Conservation (phyloP, 1,284 basidiomycete genomes). For the Cutaneotrichosporon daszewskae region DNA sequence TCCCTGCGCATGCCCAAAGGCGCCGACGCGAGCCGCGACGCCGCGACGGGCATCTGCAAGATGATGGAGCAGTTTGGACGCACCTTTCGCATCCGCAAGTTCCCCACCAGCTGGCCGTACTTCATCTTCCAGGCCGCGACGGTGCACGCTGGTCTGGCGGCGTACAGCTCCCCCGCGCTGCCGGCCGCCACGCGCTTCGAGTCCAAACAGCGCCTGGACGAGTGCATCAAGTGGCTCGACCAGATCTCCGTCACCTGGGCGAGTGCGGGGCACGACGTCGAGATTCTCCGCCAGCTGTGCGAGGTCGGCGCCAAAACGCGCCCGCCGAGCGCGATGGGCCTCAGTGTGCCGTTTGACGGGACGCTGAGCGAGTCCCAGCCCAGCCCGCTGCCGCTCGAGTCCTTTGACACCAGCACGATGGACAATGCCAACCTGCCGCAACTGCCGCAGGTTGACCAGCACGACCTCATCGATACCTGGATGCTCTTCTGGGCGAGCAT, state of each 20-base stretch:
- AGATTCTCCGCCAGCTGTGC: slow-evolving; percentile 14
- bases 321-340: background rate
- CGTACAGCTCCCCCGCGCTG: background rate
- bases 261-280: slow-evolving; percentile 12
- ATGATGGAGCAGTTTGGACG: slow-evolving; percentile 10
- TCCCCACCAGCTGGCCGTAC: slow-evolving; percentile 11
- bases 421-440: too few relatives aligned
- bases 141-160: slow-evolving; percentile 12
- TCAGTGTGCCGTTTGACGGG: background rate
- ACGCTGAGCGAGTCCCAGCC: background rate
- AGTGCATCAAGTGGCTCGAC: slow-evolving; percentile 17
- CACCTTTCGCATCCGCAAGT: slow-evolving; percentile 15
- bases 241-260: slow-evolving; percentile 11
- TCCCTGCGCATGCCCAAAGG: slow-evolving; percentile 3
- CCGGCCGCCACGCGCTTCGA: background rate
- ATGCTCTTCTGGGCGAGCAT: slow-evolving; percentile 7
- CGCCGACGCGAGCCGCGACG: slow-evolving; percentile 6
- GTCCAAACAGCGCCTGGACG: slow-evolving; percentile 8
- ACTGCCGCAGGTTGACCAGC: background rate
- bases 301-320: slow-evolving; percentile 10
- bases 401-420: too few relatives aligned
- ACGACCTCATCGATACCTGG: slow-evolving; percentile 5
- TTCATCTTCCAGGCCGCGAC: slow-evolving; percentile 17
- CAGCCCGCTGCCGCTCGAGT: too few relatives aligned
- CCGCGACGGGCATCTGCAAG: slow-evolving; percentile 12